Base-by-base conservation (phyloP, 2,329 filamentous ascomycete species). In the Aquanectria penicillioides region DNA sequence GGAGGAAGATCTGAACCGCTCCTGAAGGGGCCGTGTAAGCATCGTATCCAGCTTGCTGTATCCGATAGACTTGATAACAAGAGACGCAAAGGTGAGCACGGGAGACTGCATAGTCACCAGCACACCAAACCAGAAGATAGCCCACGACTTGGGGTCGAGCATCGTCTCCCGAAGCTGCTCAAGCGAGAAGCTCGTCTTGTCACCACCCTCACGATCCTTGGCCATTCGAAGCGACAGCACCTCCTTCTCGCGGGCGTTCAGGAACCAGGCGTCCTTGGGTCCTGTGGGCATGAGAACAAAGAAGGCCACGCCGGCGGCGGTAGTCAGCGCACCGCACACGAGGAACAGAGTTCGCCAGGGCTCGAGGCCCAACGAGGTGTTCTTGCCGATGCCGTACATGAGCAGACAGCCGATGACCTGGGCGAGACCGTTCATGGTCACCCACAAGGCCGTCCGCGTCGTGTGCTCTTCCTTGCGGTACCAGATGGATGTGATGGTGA, bases 281-380 rank as follows among this genome's bases (percentile, higher is more conserved):
- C 78, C 77, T 34, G 70, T 74, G 0, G 82, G 83, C 76, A 84
- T 81, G 43, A 78, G 57, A 20, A 80, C 61, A 54, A 76, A 80
- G 68, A 85, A 84, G 1, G 75, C 53, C 0, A 81, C 67, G 2
- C 82, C 82, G 7, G 74, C 71, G 1, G 71, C 68, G 2, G 73
- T 63, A 0, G 82, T 84, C 7, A 83, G 57, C 0, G 75, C 78
- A n/a, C 82, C 82, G 54, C 78, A 83, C 11, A 85, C 73, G 25
- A 84, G 69, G 64, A 84, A 84, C 31, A 84, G 67, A 0, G 74
- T 69, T 28, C 80, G 71, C 82, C 82, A 85, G 1, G 80, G 75
- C 0, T 73, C 73, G 4, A 85, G 67, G 0, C 71, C 49, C 3
- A 78, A 64, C 3, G 66, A 31, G 18, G 57, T 54, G 28, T 57